Evolutionary conservation across 805 yeast species (phyloP).

Genomic region (Suhomyces faveliae): DNA sequence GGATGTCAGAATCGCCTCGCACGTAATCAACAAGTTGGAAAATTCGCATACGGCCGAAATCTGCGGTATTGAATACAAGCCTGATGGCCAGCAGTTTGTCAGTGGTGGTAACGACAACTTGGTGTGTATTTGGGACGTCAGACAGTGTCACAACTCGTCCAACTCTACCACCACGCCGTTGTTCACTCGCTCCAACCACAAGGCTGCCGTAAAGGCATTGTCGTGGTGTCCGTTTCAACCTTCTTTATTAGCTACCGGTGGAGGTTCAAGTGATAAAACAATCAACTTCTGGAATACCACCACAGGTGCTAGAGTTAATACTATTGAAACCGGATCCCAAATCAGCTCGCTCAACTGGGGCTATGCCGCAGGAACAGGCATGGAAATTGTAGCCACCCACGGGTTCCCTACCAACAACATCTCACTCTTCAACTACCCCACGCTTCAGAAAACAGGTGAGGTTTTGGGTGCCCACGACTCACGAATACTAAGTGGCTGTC

Average conservation of each 20-base stretch:
- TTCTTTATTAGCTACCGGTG: constrained; percentile 90
- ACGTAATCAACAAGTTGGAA: constrained; percentile 57
- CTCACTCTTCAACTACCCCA: constrained; percentile 80
- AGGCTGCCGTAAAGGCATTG: constrained; percentile 92
- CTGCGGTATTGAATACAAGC: constrained; percentile 85
- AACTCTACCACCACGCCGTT: constrained; percentile 45
- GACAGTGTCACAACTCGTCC: constrained; percentile 41
- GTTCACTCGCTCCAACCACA: constrained; percentile 75
- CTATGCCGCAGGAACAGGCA: constrained; percentile 63
- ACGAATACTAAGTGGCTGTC: constrained; percentile 74
- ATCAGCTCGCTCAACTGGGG: constrained; percentile 96
- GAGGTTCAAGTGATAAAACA: constrained; percentile 86
- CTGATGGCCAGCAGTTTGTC: constrained; percentile 82
- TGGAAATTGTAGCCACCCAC: constrained; percentile 89
- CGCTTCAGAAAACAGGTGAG: constrained; percentile 83
- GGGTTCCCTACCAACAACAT: constrained; percentile 89
- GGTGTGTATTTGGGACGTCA: constrained; percentile 90
- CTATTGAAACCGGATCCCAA: constrained; percentile 90
- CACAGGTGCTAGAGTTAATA: constrained; percentile 81
- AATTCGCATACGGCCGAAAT: constrained; percentile 76
- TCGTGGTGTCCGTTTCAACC: constrained; percentile 91
- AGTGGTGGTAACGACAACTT: constrained; percentile 94
- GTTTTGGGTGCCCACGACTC: constrained; percentile 86
- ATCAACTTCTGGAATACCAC: constrained; percentile 95
- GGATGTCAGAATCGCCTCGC: constrained; percentile 84